Percentiles rank a stretch among this genome's conserved stretches.
Conservation (phyloP, 352 stramenopile species). For the Detonula confervacea region DNA sequence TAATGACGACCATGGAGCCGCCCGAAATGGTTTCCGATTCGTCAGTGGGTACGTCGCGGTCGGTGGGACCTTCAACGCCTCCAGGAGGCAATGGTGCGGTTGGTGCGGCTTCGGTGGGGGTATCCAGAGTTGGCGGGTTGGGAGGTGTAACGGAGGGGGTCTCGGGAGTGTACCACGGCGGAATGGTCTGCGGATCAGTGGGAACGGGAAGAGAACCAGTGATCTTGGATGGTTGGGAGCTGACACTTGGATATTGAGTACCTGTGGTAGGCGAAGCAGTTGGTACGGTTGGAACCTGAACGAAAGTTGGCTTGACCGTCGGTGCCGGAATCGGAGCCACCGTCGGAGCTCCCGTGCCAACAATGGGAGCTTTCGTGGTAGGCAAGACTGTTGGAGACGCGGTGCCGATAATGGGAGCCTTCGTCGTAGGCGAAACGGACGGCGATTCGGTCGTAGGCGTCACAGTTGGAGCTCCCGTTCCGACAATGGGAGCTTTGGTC, state of each 20-base stretch:
- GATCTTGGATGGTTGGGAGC: slow-evolving; percentile 2
- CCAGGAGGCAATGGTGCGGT: too few relatives aligned
- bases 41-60: too few relatives aligned
- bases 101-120: too few relatives aligned
- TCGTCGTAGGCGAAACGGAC: slow-evolving; percentile 14
- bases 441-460: slow-evolving; percentile 3
- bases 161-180: not conserved
- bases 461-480: not conserved
- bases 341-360: not conserved
- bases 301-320: slow-evolving; percentile 5
- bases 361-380: not conserved
- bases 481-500: not conserved
- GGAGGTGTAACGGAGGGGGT: too few relatives aligned
- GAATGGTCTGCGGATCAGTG: not conserved
- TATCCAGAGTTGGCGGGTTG: too few relatives aligned
- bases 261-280: slow-evolving; percentile 5
- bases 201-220: not conserved
- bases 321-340: not conserved
- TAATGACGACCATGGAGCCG: too few relatives aligned
- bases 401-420: slow-evolving; percentile 2
- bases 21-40: too few relatives aligned
- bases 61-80: too few relatives aligned
- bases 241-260: slow-evolving; percentile 3
- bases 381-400: not conserved
- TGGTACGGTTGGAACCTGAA: not conserved